These are phyloP conservation scores for Volvariella surrecta DNA, from an alignment of 1,284 basidiomycete species.

Conservation along the genomic window DNA sequence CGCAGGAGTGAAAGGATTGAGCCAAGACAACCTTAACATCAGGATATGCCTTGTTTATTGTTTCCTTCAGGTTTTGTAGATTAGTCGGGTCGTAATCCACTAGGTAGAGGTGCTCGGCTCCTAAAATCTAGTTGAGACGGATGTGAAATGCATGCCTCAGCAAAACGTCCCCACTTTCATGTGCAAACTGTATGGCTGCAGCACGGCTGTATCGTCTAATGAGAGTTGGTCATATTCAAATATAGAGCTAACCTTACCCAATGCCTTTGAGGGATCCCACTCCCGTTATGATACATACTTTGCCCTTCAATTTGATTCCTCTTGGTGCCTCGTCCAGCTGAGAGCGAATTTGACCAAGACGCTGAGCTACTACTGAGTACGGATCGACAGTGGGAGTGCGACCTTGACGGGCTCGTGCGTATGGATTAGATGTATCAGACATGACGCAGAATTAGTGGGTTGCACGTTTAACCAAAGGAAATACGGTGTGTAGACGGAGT, in stretches of 20 bases:
- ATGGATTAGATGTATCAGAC: conserved; percentile 20
- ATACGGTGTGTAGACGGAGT: no score
- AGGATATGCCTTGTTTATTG: conserved; percentile 62
- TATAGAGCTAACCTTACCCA: conserved; percentile 54
- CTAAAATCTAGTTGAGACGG: conserved; percentile 28
- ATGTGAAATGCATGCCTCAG: not conserved
- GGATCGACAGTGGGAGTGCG: conserved; percentile 30
- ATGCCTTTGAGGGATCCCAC: conserved; percentile 80
- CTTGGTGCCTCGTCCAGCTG: conserved; percentile 57
- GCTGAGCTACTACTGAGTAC: conserved; percentile 47
- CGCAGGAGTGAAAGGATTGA: not conserved
- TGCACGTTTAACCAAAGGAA: no score
- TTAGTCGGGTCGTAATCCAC: conserved; percentile 71
- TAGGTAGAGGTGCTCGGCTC: conserved; percentile 79
- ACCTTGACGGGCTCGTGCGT: conserved; percentile 16
- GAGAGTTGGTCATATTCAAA: no score
- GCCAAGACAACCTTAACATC: conserved; percentile 60
- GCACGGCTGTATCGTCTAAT: conserved; percentile 48
- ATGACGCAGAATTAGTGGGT: conserved; percentile 14
- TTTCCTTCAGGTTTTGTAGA: conserved; percentile 62
- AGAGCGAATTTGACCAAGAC: conserved; percentile 62
- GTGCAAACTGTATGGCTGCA: conserved; percentile 67
- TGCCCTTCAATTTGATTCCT: conserved; percentile 56
- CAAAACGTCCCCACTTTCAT: conserved; percentile 51
- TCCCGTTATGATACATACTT: conserved; percentile 90